Evolutionary conservation across 2,329 filamentous ascomycete species (phyloP).

Genomic region (Aspergillus sp.): DNA sequence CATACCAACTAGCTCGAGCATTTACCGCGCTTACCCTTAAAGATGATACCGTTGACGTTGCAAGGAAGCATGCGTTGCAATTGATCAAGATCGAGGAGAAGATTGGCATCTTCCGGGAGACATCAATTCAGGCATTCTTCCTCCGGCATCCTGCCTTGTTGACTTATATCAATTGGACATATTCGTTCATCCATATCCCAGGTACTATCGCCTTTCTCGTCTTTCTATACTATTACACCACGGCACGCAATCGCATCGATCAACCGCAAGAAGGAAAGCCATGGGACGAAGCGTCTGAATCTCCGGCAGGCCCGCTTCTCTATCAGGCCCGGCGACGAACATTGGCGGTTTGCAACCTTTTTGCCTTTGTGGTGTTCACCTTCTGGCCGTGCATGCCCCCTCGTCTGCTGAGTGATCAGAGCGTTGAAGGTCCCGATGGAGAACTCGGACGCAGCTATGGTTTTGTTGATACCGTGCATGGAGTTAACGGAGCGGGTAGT

Average conservation of each 20-base stretch:
- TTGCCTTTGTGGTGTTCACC: constrained; percentile 55
- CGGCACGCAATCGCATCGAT: constrained; percentile 49
- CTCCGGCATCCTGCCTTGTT: constrained; percentile 51
- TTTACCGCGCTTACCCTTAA: constrained; percentile 64
- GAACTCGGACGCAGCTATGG: constrained; percentile 54
- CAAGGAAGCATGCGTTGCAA: constrained; percentile 61
- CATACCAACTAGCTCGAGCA: constrained; percentile 67
- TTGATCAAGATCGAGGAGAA: constrained; percentile 60
- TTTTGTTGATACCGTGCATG: constrained; percentile 55
- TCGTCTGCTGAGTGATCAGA: constrained; percentile 48
- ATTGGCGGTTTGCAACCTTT: constrained; percentile 52
- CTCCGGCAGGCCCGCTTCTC: constrained; percentile 44
- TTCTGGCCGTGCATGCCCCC: constrained; percentile 57
- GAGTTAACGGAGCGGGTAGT: constrained; percentile 53
- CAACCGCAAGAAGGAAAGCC: constrained; percentile 34
- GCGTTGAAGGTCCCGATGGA: constrained; percentile 50
- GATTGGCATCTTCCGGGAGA: constrained; percentile 60
- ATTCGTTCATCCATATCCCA: constrained; percentile 73
- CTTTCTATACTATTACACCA: constrained; percentile 64
- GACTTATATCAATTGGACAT: constrained; percentile 64
- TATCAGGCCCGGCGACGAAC: constrained; percentile 52
- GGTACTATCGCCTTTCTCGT: constrained; percentile 65
- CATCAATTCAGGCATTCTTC: constrained; percentile 54
- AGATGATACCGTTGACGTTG: constrained; percentile 61
- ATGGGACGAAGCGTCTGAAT: constrained; percentile 30